These are phyloP conservation scores for Penicillium bialowiezense DNA, from an alignment of 495 filamentous ascomycete species.

Conservation along the genomic window DNA sequence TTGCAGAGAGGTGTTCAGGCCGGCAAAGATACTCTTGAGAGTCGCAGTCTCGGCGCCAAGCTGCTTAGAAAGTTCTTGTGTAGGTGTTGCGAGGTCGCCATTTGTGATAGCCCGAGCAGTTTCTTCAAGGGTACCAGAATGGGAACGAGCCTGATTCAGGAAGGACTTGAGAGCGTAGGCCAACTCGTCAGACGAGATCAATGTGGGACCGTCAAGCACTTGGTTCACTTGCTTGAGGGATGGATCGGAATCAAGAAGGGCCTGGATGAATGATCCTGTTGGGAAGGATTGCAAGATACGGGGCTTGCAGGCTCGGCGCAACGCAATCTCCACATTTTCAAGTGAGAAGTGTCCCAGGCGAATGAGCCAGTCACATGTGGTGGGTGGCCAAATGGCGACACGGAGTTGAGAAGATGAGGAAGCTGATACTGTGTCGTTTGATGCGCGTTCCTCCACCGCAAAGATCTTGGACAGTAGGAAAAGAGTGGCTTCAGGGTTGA, in stretches of 20 bases:
- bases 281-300: constrained; percentile 43
- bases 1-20: constrained; percentile 48
- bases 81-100: constrained; percentile 21
- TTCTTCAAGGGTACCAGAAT: constrained; percentile 33
- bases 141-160: constrained; percentile 34
- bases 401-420: constrained; percentile 37
- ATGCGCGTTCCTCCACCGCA: constrained; percentile 24
- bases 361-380: constrained; percentile 59
- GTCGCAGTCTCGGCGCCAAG: constrained; percentile 22
- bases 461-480: constrained; percentile 58
- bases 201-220: constrained; percentile 44
- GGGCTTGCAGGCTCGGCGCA: constrained; percentile 51
- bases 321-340: constrained; percentile 56
- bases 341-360: constrained; percentile 59
- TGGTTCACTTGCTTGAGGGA: constrained; percentile 57
- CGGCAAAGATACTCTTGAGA: constrained; percentile 36
- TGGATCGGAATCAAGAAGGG: constrained; percentile 58
- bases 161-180: constrained; percentile 38
- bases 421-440: constrained; percentile 18
- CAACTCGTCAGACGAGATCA: constrained; percentile 46
- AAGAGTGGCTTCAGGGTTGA: constrained; percentile 42
- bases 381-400: constrained; percentile 48
- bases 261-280: constrained; percentile 55
- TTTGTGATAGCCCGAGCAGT: constrained; percentile 31
- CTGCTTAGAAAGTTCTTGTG: constrained; percentile 25